Conservation (phyloP, 805 yeast genomes). For the Myxozyma neglecta region DNA sequence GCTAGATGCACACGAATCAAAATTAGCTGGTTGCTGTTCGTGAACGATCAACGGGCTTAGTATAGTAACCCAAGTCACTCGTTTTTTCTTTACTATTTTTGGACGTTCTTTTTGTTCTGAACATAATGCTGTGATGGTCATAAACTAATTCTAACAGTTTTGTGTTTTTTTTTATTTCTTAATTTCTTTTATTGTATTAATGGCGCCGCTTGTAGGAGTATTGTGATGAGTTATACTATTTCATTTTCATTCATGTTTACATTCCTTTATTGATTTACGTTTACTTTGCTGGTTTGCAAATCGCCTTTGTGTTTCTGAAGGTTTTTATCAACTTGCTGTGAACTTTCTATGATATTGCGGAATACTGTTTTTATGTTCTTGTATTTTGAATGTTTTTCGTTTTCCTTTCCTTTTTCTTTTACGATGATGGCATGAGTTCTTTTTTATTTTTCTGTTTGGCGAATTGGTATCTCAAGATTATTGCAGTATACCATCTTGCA, state of each 20-base stretch:
- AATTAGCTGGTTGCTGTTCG: too few relatives aligned
- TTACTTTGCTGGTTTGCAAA: too few relatives aligned
- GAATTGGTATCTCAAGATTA: too few relatives aligned
- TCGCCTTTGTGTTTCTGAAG: too few relatives aligned
- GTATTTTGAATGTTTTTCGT: too few relatives aligned
- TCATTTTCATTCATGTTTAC: neutral
- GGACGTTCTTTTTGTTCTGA: neutral
- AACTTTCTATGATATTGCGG: too few relatives aligned
- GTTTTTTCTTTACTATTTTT: neutral
- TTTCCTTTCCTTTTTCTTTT: too few relatives aligned
- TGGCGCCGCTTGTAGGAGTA: conserved; percentile 6
- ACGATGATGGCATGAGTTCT: neutral
- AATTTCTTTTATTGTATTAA: too few relatives aligned
- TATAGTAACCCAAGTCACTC: neutral
- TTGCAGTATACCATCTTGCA: too few relatives aligned
- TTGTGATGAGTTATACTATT: neutral
- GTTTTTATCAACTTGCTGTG: too few relatives aligned
- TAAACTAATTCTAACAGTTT: neutral
- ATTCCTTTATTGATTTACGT: neutral
- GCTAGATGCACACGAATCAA: neutral
- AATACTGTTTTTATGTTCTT: too few relatives aligned
- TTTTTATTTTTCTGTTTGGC: neutral
- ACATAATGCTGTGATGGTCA: neutral
- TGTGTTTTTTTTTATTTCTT: neutral
- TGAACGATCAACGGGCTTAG: too few relatives aligned